Evolutionary conservation across 768 basidiomycete genomes (phyloP), one percentile per base, ranked within the genome.

Genomic region (Hortiboletus campestris): DNA sequence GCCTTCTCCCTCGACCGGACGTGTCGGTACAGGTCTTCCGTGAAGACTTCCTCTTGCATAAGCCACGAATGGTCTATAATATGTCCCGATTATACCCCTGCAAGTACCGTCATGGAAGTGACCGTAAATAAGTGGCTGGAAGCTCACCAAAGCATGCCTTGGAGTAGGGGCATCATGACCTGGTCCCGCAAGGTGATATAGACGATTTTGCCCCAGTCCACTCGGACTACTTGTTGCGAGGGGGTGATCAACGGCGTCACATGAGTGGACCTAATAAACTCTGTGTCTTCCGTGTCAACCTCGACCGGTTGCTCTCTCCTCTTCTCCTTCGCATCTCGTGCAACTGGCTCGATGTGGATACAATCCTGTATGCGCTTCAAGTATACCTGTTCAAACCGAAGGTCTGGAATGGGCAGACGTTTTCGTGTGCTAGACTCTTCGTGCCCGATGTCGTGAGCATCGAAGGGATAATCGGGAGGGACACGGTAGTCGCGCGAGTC

Each of bases 371-470:
- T 77, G 59, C 84, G 86, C 58, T 77, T 79, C 53, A 89, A 57
- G 68, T 88, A 91, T 48, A 81, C 84, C 54, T 82, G 79, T 65
- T 91, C 89, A 73, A 89, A 89, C 28, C 89, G 86, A 36, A 90
- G 73, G 66, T 91, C 89, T 28, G 88, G 88, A 49, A 90, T 84
- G 25, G 83, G 81, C n/a, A 84, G 67, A 48, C 73, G 78, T 14
- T 65, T 68, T n/a, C 70, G 72, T 31, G 67, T 63, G 1, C 61
- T 39, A 25, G 51, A 28, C 36, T 42, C 60, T 28, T 61, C 60
- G 29, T 63, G 48, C 5, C 58, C 54, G 49, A 53, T n/a, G 43
- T 67, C 40, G 25, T 46, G 55, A 31, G 51, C 49, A 42, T 46
- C 45, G 12, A 53, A 39, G 35, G 61, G 69, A 48, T 65, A 59